These are phyloP conservation scores for Echites panduratus DNA, from an alignment of 257 asterid genomes.

Conservation along the genomic window DNA sequence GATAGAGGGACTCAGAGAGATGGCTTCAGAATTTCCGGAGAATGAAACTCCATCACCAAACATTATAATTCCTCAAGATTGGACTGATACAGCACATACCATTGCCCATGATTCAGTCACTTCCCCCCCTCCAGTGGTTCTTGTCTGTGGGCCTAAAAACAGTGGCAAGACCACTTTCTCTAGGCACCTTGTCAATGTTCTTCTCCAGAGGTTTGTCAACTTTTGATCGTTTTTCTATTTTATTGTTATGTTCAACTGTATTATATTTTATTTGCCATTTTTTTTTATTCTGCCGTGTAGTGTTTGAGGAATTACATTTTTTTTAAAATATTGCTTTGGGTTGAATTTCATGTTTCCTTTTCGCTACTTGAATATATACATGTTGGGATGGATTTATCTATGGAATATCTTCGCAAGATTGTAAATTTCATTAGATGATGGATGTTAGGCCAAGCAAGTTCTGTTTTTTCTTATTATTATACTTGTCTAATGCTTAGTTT, in stretches of 20 bases:
- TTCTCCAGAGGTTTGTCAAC: conserved; percentile 54
- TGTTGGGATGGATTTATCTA: background rate
- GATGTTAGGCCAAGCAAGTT: background rate
- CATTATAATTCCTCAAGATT: conserved; percentile 58
- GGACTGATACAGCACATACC: conserved; percentile 61
- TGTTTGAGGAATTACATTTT: background rate
- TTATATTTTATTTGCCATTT: background rate
- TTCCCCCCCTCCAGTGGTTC: conserved; percentile 37
- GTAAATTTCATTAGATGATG: background rate
- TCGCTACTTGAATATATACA: background rate
- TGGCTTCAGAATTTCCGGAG: conserved; percentile 20
- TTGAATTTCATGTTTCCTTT: conserved; percentile 1
- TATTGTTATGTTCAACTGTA: background rate
- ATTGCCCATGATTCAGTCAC: conserved; percentile 37
- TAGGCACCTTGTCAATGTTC: conserved; percentile 75
- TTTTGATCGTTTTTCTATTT: background rate
- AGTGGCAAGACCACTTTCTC: conserved; percentile 87
- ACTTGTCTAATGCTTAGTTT: background rate
- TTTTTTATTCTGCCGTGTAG: background rate
- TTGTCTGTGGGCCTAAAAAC: conserved; percentile 84
- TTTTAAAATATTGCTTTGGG: background rate
- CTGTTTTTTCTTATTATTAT: background rate
- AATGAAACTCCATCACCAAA: conserved; percentile 32
- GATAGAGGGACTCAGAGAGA: conserved; percentile 1
- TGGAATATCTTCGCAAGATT: background rate